Conservation (phyloP, 1,284 basidiomycete species). For the Apiotrichum laibachii region DNA sequence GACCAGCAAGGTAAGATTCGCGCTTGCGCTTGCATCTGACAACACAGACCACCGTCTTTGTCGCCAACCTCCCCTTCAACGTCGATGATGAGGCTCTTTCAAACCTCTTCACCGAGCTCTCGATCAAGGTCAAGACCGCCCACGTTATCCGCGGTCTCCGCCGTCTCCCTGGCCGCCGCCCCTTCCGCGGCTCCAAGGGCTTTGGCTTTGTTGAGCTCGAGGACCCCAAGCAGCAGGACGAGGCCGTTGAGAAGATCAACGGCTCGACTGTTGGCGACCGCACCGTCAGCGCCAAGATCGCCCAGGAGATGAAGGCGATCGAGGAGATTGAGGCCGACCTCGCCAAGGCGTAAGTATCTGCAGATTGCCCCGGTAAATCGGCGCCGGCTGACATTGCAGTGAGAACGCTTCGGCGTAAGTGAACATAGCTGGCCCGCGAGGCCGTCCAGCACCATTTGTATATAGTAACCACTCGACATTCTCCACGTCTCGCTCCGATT, state of each 20-base stretch:
- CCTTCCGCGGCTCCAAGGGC: slow-evolving; percentile 69
- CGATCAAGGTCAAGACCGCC: slow-evolving; percentile 73
- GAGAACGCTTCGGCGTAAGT: slow-evolving; percentile 2
- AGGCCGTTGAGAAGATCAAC: slow-evolving; percentile 73
- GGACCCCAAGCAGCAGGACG: slow-evolving; percentile 74
- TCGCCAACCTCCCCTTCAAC: slow-evolving; percentile 90
- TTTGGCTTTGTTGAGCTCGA: slow-evolving; percentile 93
- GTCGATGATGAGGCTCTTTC: slow-evolving; percentile 75
- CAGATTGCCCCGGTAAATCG: neutral
- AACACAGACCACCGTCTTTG: slow-evolving; percentile 73
- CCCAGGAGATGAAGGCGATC: slow-evolving; percentile 53
- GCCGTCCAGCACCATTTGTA: slow-evolving; percentile 3
- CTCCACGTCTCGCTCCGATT: neutral
- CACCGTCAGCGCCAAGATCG: slow-evolving; percentile 80
- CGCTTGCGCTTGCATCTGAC: slow-evolving; percentile 29
- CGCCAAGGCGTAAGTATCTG: neutral
- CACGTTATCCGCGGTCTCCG: slow-evolving; percentile 67
- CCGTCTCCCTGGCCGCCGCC: slow-evolving; percentile 58
- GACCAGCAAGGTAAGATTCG: slow-evolving; percentile 56
- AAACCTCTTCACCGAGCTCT: slow-evolving; percentile 76
- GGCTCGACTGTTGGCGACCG: slow-evolving; percentile 78
- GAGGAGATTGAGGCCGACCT: slow-evolving; percentile 26
- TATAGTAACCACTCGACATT: slow-evolving; percentile 4
- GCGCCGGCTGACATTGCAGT: neutral
- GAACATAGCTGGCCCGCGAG: neutral